A percentile compares a stretch with the other conserved stretches of the same genome.
phyloP scores from a whole-genome alignment of 345 rosid species.

The Citrus sinensis region DNA sequence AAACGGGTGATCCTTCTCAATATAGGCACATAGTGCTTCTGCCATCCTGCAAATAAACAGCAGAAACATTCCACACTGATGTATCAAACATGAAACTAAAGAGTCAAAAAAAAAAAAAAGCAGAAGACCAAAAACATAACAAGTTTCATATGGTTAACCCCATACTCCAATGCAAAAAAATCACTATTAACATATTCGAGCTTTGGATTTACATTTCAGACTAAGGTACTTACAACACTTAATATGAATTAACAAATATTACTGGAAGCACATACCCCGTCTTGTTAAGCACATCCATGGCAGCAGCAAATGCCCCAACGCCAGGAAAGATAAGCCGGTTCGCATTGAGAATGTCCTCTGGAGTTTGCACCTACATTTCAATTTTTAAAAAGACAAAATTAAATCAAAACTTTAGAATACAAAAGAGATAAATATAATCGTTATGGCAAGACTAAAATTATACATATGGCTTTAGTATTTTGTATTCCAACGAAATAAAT shows the following conservation, averaged over 20 bases:
- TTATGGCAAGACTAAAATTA: neutral
- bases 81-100: neutral
- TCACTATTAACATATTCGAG: neutral
- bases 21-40: conserved; percentile 74
- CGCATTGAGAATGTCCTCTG: conserved; percentile 74
- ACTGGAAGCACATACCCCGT: conserved; percentile 48
- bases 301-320: conserved; percentile 91
- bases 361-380: conserved; percentile 62
- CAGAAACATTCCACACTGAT: neutral
- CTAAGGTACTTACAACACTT: neutral
- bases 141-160: neutral
- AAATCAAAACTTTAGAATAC: neutral
- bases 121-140: neutral
- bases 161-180: neutral
- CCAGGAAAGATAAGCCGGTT: conserved; percentile 85
- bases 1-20: conserved; percentile 86
- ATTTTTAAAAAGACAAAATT: neutral
- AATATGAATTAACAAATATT: neutral
- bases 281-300: conserved; percentile 82
- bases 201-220: neutral
- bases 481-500: neutral
- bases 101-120: neutral
- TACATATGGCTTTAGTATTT: neutral
- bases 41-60: conserved; percentile 60
- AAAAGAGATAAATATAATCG: neutral